phyloP scores from a whole-genome alignment of 805 yeast species.

The Wickerhamomyces subpelliculosus region DNA sequence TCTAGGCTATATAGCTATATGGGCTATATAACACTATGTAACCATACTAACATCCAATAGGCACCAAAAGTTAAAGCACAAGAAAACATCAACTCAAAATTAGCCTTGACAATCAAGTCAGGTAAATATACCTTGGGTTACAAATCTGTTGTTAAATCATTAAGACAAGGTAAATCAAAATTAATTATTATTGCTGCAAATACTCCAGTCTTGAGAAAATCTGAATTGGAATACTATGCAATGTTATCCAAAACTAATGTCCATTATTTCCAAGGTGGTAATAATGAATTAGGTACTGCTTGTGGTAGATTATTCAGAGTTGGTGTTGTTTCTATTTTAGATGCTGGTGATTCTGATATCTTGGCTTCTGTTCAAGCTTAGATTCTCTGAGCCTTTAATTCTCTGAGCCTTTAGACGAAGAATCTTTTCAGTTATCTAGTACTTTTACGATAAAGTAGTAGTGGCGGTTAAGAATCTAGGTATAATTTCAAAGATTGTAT shows the following conservation, averaged over 20 bases:
- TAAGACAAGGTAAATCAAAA: constrained; percentile 99
- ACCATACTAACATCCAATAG: constrained; percentile 44
- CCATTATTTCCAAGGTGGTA: constrained; percentile 99
- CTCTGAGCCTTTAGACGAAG: too few relatives aligned
- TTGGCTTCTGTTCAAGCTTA: constrained; percentile 45
- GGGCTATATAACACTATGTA: too few relatives aligned
- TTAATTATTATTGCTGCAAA: constrained; percentile 96
- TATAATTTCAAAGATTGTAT: too few relatives aligned
- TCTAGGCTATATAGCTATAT: background rate
- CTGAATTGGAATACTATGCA: constrained; percentile 99
- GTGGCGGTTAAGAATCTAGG: too few relatives aligned
- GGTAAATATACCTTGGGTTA: constrained; percentile 99
- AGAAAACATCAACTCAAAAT: constrained; percentile 96
- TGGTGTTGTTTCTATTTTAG: constrained; percentile 92
- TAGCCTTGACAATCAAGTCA: constrained; percentile 96
- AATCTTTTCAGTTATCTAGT: too few relatives aligned
- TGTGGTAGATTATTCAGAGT: constrained; percentile 99
- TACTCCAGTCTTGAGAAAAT: constrained; percentile 99
- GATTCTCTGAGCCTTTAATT: background rate
- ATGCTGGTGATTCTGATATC: constrained; percentile 99
- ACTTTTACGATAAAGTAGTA: too few relatives aligned
- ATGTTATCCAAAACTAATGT: constrained; percentile 96
- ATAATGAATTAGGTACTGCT: constrained; percentile 99
- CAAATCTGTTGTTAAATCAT: constrained; percentile 97
- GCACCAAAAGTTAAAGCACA: constrained; percentile 92